Evolutionary conservation across 805 yeast genomes (phyloP), one percentile per base, ranked within the genome.

Genomic region (Candida nitratophila): DNA sequence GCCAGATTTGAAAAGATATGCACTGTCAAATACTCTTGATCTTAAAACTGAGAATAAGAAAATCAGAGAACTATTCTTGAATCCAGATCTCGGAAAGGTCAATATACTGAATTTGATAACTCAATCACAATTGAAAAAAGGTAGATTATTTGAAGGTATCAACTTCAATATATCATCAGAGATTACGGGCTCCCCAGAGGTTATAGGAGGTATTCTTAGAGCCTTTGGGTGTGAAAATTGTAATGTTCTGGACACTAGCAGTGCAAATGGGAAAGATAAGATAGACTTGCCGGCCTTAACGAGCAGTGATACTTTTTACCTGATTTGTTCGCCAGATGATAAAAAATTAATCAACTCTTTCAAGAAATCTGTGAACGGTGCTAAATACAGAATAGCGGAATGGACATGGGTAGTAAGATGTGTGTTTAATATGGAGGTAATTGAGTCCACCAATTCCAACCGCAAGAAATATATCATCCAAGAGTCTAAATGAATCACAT

Each of bases 371-470:
- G 47, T 46, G 22, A 48, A 44, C 36, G 51, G 31, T 3, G 37
- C 40, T 16, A 53, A 47, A 11, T 71, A 57, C 32, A 60, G 59
- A 12, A 62, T 76, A 1, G 70, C 78, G 16, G 83, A 77, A 47
- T 80, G 85, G 86, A 76, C 79, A 42, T 78, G 83, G 83, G 73
- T 82, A 41, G 77, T 80, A 14, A 60, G 69, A 45, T 69, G 79
- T 39, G 74, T 80, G 0, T 79, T 80, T 59, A 68, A 65, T 41
- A 67, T 72, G 69, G 51, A 58, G n/a, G 20, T 34, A n/a, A 34
- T 34, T 19, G 10, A 33, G 21, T 11, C 20, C 12, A 33, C 4
- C 19, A 21, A 33, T 16, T 9, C 37, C 24, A 34, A 17, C 15
- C 3, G 14, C 11, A 34, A 12, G 19, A 34, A 20, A 20, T 34